Evolutionary conservation across 1,284 basidiomycete species (phyloP), one percentile per base, ranked within the genome.

Genomic region (Coriolopsis trogii): DNA sequence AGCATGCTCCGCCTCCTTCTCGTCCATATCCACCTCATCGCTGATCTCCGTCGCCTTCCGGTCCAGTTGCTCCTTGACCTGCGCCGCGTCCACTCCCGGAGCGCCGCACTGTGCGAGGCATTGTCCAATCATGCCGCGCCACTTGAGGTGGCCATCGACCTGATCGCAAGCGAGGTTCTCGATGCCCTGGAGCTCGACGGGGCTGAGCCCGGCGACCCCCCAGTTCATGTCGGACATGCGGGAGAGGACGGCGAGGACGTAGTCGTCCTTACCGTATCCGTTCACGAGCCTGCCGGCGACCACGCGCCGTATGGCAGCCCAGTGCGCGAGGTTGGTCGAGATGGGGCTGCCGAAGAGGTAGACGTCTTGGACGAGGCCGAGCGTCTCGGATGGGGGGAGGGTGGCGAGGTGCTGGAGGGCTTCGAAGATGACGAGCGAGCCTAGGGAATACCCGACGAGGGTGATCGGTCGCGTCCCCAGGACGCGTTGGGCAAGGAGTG

Each of bases 281-380:
- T 93, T 92, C 31, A 91, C 84, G 37, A 91, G 73, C 25, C 87
- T 71, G 6, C 89, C 89, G 0, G 81, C 73, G 10, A 87, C 85
- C 41, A 88, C 76, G 6, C 85, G 77, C 5, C 88, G 76, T 2
- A 83, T 79, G 30, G 82, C 77, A 2, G 83, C 66, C 89, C 89
- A 93, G 8, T 76, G 70, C 24, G 68, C 66, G 29, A 69, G 65
- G 43, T 85, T 80, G 1, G 80, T 76, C 2, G 85, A 75, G 1
- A 83, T 76, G 0, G 89, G 89, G 2, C 84, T 79, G 10, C 89
- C 89, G 61, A 90, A 87, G 9, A 91, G 73, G 66, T 79, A 89
- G 15, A 89, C 87, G 63, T 91, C 87, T 63, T 91, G 81, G 13
- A 91, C 78, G 49, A 91, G 66, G 54, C 78, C 74, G 12, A 65